phyloP scores from a whole-genome alignment of 2,329 filamentous ascomycete species.

The Laburnicola sp. region DNA sequence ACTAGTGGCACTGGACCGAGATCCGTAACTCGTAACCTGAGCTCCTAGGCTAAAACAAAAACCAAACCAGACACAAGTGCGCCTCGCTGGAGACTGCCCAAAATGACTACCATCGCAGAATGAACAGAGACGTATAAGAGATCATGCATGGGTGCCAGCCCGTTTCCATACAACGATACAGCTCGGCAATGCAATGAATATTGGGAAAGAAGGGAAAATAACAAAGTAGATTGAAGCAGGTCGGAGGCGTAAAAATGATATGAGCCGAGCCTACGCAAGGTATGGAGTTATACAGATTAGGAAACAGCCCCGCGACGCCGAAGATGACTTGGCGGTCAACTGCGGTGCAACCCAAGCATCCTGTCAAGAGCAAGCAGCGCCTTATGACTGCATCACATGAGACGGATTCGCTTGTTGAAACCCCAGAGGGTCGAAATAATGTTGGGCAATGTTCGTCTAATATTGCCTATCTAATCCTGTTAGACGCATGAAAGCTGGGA shows the following conservation, averaged over 20 bases:
- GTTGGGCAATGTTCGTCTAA: conserved; percentile 6
- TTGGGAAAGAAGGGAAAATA: not conserved
- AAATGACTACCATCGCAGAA: not conserved
- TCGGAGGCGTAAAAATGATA: not conserved
- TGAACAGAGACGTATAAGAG: not conserved
- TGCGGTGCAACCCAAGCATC: not conserved
- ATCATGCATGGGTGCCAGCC: too few relatives aligned
- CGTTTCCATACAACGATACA: too few relatives aligned
- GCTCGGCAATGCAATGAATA: not conserved
- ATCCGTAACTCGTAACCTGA: not conserved
- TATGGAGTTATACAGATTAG: not conserved
- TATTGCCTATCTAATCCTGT: conserved; percentile 6
- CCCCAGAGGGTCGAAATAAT: not conserved
- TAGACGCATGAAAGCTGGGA: not conserved
- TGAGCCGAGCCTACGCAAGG: not conserved
- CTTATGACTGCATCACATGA: conserved; percentile 1
- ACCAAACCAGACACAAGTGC: not conserved
- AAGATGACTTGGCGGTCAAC: conserved; percentile 2
- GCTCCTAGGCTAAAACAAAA: not conserved
- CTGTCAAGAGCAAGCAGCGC: not conserved
- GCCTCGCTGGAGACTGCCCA: not conserved
- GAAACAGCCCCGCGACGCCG: not conserved
- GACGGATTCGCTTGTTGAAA: conserved; percentile 13
- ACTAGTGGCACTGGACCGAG: not conserved
- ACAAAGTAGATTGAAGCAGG: not conserved